phyloP scores from a whole-genome alignment of 768 basidiomycete species.

The Phaffia tasmanica region DNA sequence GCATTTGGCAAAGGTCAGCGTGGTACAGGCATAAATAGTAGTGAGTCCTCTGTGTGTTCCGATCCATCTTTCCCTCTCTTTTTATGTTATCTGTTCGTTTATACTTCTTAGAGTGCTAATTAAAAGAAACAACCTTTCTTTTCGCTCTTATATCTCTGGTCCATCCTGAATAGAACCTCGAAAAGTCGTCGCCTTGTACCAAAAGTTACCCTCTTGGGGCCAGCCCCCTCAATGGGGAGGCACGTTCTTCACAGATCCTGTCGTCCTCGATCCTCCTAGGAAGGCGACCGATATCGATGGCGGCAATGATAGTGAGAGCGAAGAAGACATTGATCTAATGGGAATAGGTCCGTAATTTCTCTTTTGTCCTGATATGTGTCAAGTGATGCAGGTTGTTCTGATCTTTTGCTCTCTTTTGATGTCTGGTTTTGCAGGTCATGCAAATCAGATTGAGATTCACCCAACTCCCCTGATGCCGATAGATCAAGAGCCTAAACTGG shows the following conservation, averaged over 20 bases:
- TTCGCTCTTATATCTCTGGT: neutral
- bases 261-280: neutral
- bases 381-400: too few species aligned
- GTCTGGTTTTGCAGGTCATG: neutral
- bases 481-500: conserved; percentile 2
- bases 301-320: too few species aligned
- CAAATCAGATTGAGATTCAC: conserved; percentile 5
- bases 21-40: conserved; percentile 5
- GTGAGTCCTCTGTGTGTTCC: neutral
- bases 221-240: conserved; percentile 10
- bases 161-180: conserved; percentile 4
- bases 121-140: neutral
- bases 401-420: too few species aligned
- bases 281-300: too few species aligned
- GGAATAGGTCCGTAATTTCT: too few species aligned
- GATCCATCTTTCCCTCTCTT: neutral
- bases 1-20: conserved; percentile 1
- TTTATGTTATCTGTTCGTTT: too few species aligned
- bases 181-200: conserved; percentile 14
- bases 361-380: too few species aligned
- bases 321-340: too few species aligned
- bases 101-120: too few species aligned
- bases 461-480: neutral
- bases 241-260: conserved; percentile 11
- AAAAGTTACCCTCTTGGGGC: conserved; percentile 14